Base-by-base conservation (phyloP, 2,329 filamentous ascomycete species). In the Kalmusia sp. region DNA sequence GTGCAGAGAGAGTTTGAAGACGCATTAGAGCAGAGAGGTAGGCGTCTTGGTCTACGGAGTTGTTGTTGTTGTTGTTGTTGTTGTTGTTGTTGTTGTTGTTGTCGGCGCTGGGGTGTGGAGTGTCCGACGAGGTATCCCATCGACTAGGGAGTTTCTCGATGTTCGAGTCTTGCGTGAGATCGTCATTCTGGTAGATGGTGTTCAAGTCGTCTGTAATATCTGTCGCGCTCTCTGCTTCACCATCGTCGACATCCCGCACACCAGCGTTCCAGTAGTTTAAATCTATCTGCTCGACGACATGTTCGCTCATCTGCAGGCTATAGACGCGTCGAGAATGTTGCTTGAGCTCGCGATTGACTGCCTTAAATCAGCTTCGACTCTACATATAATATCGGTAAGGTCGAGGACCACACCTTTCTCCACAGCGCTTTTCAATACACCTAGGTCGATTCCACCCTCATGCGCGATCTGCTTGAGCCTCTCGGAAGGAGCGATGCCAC, bases 221-320 rank as follows among this genome's bases (percentile, higher is more conserved):
- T 3, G 64, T 62, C 0, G 61, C 38, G 2, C 46, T 74, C 4
- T 73, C 72, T 3, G 62, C 60, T 0, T 60, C 34, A 3, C 51
- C 54, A 14, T 67, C 65, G n/a, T 63, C 63, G 4, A 59, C 53
- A 22, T 63, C 61, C n/a, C 73, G 73, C 12, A 70, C 77, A 5
- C 76, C 80, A 1, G 76, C 75, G 35, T 77, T 75, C 71, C 82
- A 81, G 70, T 91, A 91, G 38, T 89, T 75, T 41, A 75, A 74
- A 71, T 90, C 87, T 35, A 92, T 85, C 75, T 92, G 88, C 76
- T 90, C 87, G 2, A 88, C 87, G 15, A 91, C 82, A 63, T 90
- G 87, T 30, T 88, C 82, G 46, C 82, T 85, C n/a, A 88, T 87
- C 62, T 89, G 86, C 0, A 87, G 82, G 14, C 86, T 82, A 69